Percentiles rank a stretch among this genome's conserved stretches.
phyloP scores from a whole-genome alignment of 2,329 filamentous ascomycete genomes.

The Talaromyces sp. region DNA sequence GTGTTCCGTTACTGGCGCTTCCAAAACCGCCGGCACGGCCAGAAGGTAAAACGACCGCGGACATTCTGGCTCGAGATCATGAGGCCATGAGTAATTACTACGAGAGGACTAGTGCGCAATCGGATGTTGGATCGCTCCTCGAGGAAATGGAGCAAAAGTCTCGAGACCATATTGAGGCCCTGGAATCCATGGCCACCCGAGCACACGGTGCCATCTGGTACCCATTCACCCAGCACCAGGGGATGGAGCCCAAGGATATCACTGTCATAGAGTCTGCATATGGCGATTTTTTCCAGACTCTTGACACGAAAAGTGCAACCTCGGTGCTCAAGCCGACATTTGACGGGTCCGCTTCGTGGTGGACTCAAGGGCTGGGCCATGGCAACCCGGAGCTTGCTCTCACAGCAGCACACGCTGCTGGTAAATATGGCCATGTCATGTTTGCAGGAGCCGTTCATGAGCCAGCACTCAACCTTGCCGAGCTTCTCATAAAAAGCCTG shows the following conservation, averaged over 20 bases:
- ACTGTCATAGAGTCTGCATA: slow-evolving; percentile 74
- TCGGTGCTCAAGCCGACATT: slow-evolving; percentile 60
- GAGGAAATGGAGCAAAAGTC: slow-evolving; percentile 51
- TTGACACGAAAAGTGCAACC: slow-evolving; percentile 21
- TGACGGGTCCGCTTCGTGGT: slow-evolving; percentile 84
- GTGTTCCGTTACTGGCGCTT: slow-evolving; percentile 53
- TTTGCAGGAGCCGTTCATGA: slow-evolving; percentile 76
- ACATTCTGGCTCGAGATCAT: slow-evolving; percentile 43
- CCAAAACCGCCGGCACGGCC: slow-evolving; percentile 53
- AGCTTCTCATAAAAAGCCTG: slow-evolving; percentile 55
- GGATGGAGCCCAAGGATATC: slow-evolving; percentile 58
- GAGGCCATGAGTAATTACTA: slow-evolving; percentile 63
- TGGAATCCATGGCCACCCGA: slow-evolving; percentile 57
- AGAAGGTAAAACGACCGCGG: slow-evolving; percentile 15
- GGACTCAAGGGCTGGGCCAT: slow-evolving; percentile 83
- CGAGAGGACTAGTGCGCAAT: slow-evolving; percentile 35
- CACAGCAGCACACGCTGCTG: slow-evolving; percentile 73
- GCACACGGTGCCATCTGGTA: slow-evolving; percentile 72
- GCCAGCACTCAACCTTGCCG: slow-evolving; percentile 65
- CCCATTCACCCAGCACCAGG: slow-evolving; percentile 76
- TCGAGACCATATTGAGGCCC: slow-evolving; percentile 48
- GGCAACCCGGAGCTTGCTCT: slow-evolving; percentile 67
- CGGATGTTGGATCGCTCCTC: slow-evolving; percentile 43
- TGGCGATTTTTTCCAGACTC: slow-evolving; percentile 71
- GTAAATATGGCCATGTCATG: slow-evolving; percentile 83